Conservation (phyloP, 2,329 filamentous ascomycete species). For the Diplodia sapinea region DNA sequence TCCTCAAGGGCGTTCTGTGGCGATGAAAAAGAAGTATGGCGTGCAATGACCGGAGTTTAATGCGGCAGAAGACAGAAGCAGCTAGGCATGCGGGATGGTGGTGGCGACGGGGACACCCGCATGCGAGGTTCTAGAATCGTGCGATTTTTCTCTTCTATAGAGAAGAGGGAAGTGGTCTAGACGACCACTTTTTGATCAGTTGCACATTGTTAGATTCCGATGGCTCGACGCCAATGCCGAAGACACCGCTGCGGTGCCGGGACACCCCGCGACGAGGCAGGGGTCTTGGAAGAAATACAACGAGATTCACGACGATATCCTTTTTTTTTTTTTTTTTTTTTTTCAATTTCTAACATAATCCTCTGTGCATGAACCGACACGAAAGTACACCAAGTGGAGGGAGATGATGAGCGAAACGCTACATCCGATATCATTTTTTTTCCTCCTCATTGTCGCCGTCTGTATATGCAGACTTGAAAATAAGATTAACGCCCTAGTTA, state of each 20-base stretch:
- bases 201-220: not conserved
- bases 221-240: not conserved
- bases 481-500: not conserved
- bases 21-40: not conserved
- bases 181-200: not conserved
- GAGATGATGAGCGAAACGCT: not conserved
- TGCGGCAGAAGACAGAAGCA: not conserved
- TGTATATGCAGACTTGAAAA: not conserved
- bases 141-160: not conserved
- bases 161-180: not conserved
- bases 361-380: not conserved
- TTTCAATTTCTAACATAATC: not conserved
- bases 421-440: not conserved
- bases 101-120: not conserved
- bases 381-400: not conserved
- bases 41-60: not conserved
- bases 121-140: not conserved
- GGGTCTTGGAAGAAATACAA: not conserved
- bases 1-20: not conserved
- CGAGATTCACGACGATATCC: not conserved
- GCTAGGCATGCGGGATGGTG: not conserved
- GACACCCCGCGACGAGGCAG: not conserved
- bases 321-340: not conserved
- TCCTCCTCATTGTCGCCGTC: not conserved
- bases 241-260: not conserved